A percentile compares a stretch with the other conserved stretches of the same genome.
Evolutionary conservation across 176 grass and related monocot species (phyloP).

Genomic region (Otatea glauca): DNA sequence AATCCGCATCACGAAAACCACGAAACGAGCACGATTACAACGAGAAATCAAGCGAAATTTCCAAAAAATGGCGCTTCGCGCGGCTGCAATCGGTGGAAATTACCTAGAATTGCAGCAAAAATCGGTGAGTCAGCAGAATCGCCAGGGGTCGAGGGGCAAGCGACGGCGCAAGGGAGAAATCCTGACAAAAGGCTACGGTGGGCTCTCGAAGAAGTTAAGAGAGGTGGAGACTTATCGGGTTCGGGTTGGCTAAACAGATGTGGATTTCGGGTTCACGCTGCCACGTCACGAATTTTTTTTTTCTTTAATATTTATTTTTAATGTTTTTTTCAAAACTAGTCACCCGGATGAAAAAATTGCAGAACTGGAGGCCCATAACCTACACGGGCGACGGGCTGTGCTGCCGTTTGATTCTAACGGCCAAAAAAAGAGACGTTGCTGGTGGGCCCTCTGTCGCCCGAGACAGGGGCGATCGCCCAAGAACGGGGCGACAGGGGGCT

Average conservation of each 20-base stretch:
- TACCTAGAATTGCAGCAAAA: slow-evolving; percentile 23
- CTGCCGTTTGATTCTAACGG: too few relatives aligned
- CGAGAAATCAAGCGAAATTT: neutral
- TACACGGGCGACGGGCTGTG: too few relatives aligned
- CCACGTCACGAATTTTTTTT: too few relatives aligned
- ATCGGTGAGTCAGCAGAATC: neutral
- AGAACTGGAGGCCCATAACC: too few relatives aligned
- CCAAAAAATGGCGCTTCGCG: neutral
- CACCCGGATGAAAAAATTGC: too few relatives aligned
- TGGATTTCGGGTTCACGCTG: neutral
- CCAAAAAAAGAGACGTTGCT: too few relatives aligned
- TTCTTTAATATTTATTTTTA: too few relatives aligned
- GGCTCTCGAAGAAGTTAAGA: neutral
- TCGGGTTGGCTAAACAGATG: neutral
- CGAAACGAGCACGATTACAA: neutral
- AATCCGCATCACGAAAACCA: slow-evolving; percentile 9
- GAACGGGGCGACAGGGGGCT: too few relatives aligned
- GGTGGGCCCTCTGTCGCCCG: too few relatives aligned
- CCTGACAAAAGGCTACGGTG: neutral
- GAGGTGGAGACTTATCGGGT: neutral
- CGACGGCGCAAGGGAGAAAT: slow-evolving; percentile 40
- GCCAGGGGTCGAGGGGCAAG: neutral
- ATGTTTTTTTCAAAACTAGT: too few relatives aligned
- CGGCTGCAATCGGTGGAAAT: neutral
- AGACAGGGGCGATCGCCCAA: too few relatives aligned